Evolutionary conservation across 1,139 yeast genomes (phyloP).

Genomic region (Scheffersomyces stambukii): DNA sequence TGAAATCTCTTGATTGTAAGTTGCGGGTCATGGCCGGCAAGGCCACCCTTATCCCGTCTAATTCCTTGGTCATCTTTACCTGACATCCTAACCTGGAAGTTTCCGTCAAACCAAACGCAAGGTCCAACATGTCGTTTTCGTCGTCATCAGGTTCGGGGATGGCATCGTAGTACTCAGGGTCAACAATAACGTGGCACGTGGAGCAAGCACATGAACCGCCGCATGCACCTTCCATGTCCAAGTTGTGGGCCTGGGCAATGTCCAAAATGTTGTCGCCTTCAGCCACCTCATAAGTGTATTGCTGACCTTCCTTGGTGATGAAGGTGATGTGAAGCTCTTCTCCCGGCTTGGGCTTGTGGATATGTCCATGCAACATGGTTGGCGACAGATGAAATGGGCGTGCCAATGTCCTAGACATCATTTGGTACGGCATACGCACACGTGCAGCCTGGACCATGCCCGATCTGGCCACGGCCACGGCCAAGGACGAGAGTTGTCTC

Average conservation of each 20-base stretch:
- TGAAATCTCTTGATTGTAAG: slow-evolving; percentile 74
- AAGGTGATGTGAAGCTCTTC: slow-evolving; percentile 89
- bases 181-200: slow-evolving; percentile 94
- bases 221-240: slow-evolving; percentile 98
- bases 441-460: too few relatives aligned
- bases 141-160: slow-evolving; percentile 96
- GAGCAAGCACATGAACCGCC: slow-evolving; percentile 99
- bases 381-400: slow-evolving; percentile 19
- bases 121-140: slow-evolving; percentile 96
- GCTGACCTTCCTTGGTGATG: slow-evolving; percentile 88
- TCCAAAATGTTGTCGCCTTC: slow-evolving; percentile 91
- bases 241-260: slow-evolving; percentile 88
- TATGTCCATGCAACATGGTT: slow-evolving; percentile 63
- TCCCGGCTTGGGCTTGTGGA: slow-evolving; percentile 87
- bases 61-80: slow-evolving; percentile 78
- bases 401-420: slow-evolving; percentile 1
- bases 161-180: slow-evolving; percentile 86
- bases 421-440: too few relatives aligned
- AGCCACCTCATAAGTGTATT: slow-evolving; percentile 75
- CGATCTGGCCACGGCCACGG: too few relatives aligned
- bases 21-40: slow-evolving; percentile 97
- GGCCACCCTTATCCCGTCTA: slow-evolving; percentile 94
- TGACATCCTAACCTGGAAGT: slow-evolving; percentile 97
- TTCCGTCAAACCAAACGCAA: slow-evolving; percentile 95
- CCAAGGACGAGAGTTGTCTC: too few relatives aligned